Percentiles rank a stretch among this genome's conserved stretches.
These are phyloP conservation scores for Spizellomyces punctatus DNA, from an alignment of 192 early-diverging fungal genomes.

Conservation along the genomic window DNA sequence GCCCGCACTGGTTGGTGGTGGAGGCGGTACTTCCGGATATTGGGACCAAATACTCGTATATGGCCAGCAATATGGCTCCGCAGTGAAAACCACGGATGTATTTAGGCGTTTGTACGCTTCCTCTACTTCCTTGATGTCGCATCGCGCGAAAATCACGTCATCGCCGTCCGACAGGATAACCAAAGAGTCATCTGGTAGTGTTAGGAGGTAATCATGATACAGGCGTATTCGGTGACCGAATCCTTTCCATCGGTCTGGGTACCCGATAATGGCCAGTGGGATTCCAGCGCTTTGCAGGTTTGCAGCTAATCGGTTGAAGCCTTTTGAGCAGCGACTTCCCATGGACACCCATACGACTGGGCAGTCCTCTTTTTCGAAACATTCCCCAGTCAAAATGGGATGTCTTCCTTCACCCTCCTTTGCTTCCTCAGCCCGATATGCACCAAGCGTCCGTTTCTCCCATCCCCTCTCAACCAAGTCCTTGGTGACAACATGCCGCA, in stretches of 20 bases:
- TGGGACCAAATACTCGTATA: background rate
- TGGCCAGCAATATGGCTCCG: constrained; percentile 19
- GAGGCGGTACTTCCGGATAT: constrained; percentile 6
- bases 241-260: background rate
- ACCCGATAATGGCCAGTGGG: constrained; percentile 9
- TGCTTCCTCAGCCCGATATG: no score
- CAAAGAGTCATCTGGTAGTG: constrained; percentile 12
- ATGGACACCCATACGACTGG: constrained; percentile 4
- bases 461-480: no score
- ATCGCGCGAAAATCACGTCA: constrained; percentile 11
- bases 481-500: no score
- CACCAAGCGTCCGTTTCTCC: no score
- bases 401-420: background rate
- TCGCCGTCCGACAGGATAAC: constrained; percentile 4
- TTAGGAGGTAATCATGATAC: constrained; percentile 22
- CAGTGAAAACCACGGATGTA: constrained; percentile 10
- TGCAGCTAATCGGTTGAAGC: background rate
- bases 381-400: background rate
- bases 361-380: background rate
- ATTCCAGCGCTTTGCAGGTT: background rate
- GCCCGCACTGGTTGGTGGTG: constrained; percentile 1
- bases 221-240: constrained; percentile 3
- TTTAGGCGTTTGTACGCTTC: background rate
- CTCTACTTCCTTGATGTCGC: background rate
- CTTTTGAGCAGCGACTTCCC: background rate